Evolutionary conservation across 2,329 filamentous ascomycete species (phyloP).

Genomic region (Colletotrichum siamense): DNA sequence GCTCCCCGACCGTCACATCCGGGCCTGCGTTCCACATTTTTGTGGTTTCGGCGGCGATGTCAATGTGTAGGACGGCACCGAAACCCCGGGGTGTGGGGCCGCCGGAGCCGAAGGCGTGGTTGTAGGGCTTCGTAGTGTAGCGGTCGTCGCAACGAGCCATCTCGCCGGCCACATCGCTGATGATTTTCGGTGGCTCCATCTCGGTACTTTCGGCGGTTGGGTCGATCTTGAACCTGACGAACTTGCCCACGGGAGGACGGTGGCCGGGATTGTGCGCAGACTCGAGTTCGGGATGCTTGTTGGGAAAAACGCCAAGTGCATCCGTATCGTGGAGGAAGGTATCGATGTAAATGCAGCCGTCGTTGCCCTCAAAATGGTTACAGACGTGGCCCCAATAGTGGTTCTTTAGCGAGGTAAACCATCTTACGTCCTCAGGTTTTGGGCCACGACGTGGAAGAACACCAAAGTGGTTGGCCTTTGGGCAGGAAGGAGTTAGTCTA

Average conservation of each 20-base stretch:
- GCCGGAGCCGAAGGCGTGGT: background rate
- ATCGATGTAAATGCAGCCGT: background rate
- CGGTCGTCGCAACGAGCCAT: background rate
- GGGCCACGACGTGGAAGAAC: background rate
- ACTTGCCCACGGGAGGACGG: background rate
- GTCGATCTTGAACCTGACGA: background rate
- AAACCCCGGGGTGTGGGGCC: background rate
- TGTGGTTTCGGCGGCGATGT: background rate
- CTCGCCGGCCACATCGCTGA: background rate
- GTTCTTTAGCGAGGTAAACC: background rate
- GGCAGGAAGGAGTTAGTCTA: accelerated
- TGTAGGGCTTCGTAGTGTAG: background rate
- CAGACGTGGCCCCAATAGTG: background rate
- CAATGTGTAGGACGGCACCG: background rate
- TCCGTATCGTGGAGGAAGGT: background rate
- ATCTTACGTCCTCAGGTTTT: background rate
- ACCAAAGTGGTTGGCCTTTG: background rate
- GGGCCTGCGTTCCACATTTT: background rate
- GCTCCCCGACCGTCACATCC: background rate
- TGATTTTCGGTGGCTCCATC: background rate
- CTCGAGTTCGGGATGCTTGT: background rate
- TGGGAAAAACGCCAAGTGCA: background rate
- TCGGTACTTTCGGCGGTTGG: background rate
- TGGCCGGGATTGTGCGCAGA: background rate
- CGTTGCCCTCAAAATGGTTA: background rate